Conservation (phyloP, 2,329 filamentous ascomycete species). For the Fusarium verticillioides region DNA sequence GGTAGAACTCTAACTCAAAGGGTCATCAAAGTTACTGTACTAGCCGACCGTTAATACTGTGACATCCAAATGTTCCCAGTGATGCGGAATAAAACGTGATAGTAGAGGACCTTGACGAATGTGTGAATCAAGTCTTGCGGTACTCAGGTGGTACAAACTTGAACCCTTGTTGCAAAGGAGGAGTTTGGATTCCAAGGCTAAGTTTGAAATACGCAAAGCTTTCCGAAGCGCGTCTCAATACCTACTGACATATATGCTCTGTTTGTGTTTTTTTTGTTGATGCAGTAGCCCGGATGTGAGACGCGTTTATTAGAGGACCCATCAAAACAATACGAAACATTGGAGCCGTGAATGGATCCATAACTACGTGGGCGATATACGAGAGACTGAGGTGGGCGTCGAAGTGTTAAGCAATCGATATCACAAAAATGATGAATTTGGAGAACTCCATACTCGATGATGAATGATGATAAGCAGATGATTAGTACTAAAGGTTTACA, state of each 20-base stretch:
- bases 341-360: slow-evolving; percentile 22
- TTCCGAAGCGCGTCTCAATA: slow-evolving; percentile 1
- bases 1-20: not conserved
- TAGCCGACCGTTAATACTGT: not conserved
- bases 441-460: slow-evolving; percentile 21
- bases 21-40: not conserved
- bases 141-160: not conserved
- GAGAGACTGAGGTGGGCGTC: slow-evolving; percentile 1
- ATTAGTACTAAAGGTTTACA: slow-evolving; percentile 17
- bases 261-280: slow-evolving; percentile 33
- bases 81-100: not conserved
- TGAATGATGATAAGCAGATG: slow-evolving; percentile 29
- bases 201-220: not conserved
- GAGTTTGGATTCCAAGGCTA: not conserved
- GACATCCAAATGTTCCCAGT: not conserved
- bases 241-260: slow-evolving; percentile 23
- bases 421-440: not conserved
- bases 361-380: slow-evolving; percentile 9
- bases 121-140: not conserved
- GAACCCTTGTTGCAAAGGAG: not conserved
- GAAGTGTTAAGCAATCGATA: not conserved
- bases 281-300: slow-evolving; percentile 31
- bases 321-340: slow-evolving; percentile 36
- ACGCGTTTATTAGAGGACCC: slow-evolving; percentile 27
- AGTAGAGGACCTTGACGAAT: not conserved